Evolutionary conservation across 495 filamentous ascomycete genomes (phyloP).

Genomic region (Aspergillus cristatus): DNA sequence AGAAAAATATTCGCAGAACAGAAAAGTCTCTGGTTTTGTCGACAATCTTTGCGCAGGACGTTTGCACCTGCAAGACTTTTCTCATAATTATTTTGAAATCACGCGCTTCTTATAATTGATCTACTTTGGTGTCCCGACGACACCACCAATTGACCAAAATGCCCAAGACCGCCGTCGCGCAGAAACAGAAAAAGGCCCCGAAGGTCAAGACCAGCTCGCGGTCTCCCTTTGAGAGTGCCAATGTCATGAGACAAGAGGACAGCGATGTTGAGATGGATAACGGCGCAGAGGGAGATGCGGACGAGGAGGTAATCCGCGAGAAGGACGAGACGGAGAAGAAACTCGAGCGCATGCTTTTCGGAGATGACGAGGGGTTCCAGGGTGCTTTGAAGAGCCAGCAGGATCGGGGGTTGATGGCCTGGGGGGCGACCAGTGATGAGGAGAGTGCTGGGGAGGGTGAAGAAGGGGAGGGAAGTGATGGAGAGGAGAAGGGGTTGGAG

Average conservation of each 20-base stretch:
- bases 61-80: not conserved
- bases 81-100: too few relatives aligned
- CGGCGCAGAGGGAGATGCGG: conserved; percentile 17
- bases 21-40: not conserved
- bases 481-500: conserved; percentile 26
- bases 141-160: conserved; percentile 11
- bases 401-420: conserved; percentile 23
- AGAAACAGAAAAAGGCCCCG: conserved; percentile 28
- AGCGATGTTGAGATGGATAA: conserved; percentile 24
- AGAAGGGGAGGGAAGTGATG: conserved; percentile 8
- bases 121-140: too few relatives aligned
- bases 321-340: conserved; percentile 77
- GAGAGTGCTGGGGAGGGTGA: conserved; percentile 24
- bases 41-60: not conserved
- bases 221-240: conserved; percentile 18
- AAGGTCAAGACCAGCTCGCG: conserved; percentile 11
- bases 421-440: conserved; percentile 23
- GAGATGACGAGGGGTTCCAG: conserved; percentile 71
- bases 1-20: conserved; percentile 18
- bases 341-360: conserved; percentile 78
- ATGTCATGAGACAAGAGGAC: conserved; percentile 9
- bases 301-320: conserved; percentile 40
- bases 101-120: too few relatives aligned
- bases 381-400: conserved; percentile 50
- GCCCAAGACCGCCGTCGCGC: conserved; percentile 17